Conservation (phyloP, 2,329 filamentous ascomycete genomes). For the Coniochaeta sp. region DNA sequence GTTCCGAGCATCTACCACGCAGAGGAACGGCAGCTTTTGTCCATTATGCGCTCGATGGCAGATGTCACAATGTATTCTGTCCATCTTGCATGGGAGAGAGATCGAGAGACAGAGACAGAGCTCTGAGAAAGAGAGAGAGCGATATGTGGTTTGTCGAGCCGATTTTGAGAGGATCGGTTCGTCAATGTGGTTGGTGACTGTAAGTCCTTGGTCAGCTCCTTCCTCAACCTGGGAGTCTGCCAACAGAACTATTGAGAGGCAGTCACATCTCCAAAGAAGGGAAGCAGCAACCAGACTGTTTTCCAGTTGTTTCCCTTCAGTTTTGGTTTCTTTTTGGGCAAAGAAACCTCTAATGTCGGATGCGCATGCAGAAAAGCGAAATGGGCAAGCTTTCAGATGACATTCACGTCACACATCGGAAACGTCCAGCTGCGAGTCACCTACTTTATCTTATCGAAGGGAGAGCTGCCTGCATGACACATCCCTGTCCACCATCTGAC, state of each 20-base stretch:
- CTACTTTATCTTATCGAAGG: neutral
- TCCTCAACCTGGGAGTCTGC: neutral
- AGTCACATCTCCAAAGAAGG: neutral
- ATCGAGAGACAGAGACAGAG: neutral
- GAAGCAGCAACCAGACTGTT: neutral
- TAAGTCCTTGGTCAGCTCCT: neutral
- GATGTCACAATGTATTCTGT: slow-evolving; percentile 47
- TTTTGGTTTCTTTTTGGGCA: neutral
- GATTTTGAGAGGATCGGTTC: neutral
- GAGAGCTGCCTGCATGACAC: neutral
- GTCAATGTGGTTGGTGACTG: neutral
- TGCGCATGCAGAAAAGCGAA: neutral
- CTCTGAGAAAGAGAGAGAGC: neutral
- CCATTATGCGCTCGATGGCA: slow-evolving; percentile 47
- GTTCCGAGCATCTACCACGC: slow-evolving; percentile 63
- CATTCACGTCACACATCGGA: neutral
- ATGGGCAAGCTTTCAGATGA: neutral
- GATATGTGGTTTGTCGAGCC: neutral
- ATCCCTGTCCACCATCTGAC: neutral
- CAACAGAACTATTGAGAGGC: neutral
- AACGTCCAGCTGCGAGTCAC: neutral
- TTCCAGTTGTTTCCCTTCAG: neutral
- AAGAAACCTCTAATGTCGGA: neutral
- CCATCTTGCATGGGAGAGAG: neutral
- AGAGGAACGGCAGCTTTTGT: slow-evolving; percentile 55